A percentile compares a stretch with the other conserved stretches of the same genome.
These are phyloP conservation scores for Amphirosellinia nigrospora DNA, from an alignment of 495 filamentous ascomycete genomes.

Conservation along the genomic window DNA sequence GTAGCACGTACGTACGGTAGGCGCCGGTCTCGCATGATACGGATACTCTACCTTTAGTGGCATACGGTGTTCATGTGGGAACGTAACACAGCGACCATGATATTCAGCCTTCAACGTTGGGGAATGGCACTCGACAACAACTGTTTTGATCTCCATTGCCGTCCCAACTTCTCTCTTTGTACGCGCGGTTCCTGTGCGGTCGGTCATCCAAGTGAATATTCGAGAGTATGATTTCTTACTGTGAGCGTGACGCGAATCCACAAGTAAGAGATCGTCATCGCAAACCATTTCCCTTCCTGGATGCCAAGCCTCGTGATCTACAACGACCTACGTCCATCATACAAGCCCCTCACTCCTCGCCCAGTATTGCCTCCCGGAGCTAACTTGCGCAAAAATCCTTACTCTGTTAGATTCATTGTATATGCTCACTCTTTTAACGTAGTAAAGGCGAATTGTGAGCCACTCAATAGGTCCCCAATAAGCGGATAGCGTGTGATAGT, in stretches of 20 bases:
- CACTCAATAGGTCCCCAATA: not conserved
- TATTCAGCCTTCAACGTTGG: not conserved
- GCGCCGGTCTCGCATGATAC: conserved; percentile 2
- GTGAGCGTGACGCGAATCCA: not conserved
- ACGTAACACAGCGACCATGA: not conserved
- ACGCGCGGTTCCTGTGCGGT: not conserved
- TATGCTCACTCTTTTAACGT: not conserved
- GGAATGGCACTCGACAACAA: not conserved
- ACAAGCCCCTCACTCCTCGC: not conserved
- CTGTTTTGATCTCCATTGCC: not conserved
- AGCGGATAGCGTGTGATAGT: not conserved
- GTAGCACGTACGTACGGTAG: not conserved
- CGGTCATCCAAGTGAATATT: not conserved
- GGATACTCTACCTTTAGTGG: not conserved
- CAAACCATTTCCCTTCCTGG: conserved; percentile 17
- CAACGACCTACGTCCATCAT: not conserved
- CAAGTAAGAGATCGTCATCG: conserved; percentile 7
- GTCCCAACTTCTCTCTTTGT: not conserved
- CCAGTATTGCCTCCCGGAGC: not conserved
- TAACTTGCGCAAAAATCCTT: not conserved
- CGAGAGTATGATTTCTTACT: not conserved
- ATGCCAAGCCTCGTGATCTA: conserved; percentile 22
- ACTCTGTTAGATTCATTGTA: not conserved
- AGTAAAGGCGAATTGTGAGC: not conserved
- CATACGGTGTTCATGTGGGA: not conserved